Conservation (phyloP, 2,329 filamentous ascomycete species). For the Pseudopyrenochaeta lycopersici region DNA sequence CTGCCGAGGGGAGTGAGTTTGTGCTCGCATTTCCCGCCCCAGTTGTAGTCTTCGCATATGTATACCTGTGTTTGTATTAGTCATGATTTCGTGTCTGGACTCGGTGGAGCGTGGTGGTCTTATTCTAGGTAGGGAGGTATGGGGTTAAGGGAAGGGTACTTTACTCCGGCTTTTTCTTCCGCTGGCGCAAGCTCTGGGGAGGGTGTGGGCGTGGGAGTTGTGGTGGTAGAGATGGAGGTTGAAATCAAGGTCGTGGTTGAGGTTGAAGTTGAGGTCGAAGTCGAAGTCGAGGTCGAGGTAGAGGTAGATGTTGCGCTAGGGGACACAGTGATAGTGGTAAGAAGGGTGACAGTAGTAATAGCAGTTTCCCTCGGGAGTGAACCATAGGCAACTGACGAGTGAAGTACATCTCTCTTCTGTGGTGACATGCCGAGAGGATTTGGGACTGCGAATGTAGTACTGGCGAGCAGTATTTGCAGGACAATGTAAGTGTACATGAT, state of each 20-base stretch:
- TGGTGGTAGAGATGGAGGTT: not conserved
- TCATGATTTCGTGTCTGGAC: not conserved
- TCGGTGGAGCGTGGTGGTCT: not conserved
- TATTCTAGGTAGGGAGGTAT: not conserved
- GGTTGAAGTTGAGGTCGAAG: not conserved
- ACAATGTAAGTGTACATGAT: conserved; percentile 17
- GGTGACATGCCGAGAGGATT: not conserved
- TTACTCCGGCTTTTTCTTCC: conserved; percentile 1
- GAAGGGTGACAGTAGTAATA: not conserved
- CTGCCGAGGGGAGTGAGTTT: conserved; percentile 18
- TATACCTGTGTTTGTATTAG: conserved; percentile 26
- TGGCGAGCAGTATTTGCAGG: conserved; percentile 11
- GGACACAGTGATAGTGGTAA: conserved; percentile 5
- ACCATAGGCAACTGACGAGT: not conserved
- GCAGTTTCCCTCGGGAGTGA: not conserved
- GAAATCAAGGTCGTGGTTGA: not conserved
- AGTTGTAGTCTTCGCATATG: conserved; percentile 34
- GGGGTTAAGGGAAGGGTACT: not conserved
- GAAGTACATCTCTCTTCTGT: not conserved
- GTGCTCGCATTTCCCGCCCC: conserved; percentile 29
- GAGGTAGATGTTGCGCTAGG: not conserved
- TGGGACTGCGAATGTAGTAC: conserved; percentile 6
- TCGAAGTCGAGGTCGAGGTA: not conserved
- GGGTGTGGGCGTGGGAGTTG: not conserved
- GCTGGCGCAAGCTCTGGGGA: not conserved